Conservation (phyloP, 345 rosid genomes). For the Ricinus communis region DNA sequence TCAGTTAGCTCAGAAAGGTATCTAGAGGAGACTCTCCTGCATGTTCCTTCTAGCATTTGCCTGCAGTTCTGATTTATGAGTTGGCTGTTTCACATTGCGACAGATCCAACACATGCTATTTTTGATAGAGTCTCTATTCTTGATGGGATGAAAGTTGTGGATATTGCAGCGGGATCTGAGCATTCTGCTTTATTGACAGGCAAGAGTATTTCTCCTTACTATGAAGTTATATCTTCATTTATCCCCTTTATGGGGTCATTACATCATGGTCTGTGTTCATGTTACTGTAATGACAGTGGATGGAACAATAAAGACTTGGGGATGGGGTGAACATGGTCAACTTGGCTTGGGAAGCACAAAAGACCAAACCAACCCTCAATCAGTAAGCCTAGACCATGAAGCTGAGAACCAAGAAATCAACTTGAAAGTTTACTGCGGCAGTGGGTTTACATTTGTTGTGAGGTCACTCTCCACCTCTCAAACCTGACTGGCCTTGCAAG, state of each 20-base stretch:
- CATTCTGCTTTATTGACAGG: conserved; percentile 84
- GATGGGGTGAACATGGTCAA: conserved; percentile 99
- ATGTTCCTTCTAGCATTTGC: not conserved
- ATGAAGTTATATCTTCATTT: not conserved
- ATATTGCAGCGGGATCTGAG: conserved; percentile 84
- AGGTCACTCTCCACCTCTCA: conserved; percentile 20
- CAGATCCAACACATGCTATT: conserved; percentile 27
- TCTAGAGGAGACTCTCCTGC: conserved; percentile 2
- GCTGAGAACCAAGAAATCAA: conserved; percentile 15
- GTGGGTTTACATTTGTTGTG: conserved; percentile 66
- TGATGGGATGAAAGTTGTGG: conserved; percentile 45
- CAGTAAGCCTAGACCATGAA: conserved; percentile 36
- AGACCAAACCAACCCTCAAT: conserved; percentile 57
- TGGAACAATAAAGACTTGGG: conserved; percentile 72
- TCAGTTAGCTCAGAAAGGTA: not conserved
- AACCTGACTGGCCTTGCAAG: not conserved
- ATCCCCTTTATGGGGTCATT: not conserved
- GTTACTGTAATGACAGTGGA: conserved; percentile 43
- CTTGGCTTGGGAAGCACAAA: conserved; percentile 68
- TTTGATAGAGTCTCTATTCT: conserved; percentile 48
- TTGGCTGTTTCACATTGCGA: not conserved
- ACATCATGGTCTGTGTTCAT: not conserved
- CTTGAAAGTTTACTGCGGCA: conserved; percentile 68
- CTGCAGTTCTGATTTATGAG: not conserved
- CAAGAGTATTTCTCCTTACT: conserved; percentile 5